A percentile compares a stretch with the other conserved stretches of the same genome.
Evolutionary conservation across 202 grass and related monocot genomes (phyloP).

Genomic region (Miscanthus sacchariflorus): DNA sequence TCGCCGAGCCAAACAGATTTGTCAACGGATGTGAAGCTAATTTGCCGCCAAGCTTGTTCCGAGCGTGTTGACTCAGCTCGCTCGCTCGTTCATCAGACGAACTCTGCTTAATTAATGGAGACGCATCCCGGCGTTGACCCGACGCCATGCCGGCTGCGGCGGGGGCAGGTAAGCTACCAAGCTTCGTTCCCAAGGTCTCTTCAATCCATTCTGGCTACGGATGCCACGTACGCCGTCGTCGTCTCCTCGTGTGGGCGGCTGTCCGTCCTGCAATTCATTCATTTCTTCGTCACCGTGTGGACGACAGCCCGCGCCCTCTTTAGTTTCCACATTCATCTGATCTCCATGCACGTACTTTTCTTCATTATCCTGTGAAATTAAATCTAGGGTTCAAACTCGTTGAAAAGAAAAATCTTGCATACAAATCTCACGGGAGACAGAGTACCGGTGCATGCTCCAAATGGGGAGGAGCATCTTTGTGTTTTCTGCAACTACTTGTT

Average conservation of each 20-base stretch:
- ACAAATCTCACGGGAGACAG: neutral
- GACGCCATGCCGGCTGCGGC: neutral
- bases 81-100: neutral
- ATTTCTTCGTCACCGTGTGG: conserved; percentile 4
- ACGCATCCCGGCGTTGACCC: conserved; percentile 26
- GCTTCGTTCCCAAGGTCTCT: neutral
- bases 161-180: conserved; percentile 29
- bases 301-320: neutral
- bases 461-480: neutral
- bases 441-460: no score
- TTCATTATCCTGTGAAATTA: neutral
- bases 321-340: neutral
- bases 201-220: neutral
- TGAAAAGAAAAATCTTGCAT: neutral
- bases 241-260: neutral
- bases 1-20: neutral
- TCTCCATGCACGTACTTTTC: neutral
- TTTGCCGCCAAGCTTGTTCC: neutral
- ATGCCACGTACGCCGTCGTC: neutral
- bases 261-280: neutral
- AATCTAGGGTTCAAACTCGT: neutral
- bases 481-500: neutral
- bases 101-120: neutral
- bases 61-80: neutral
- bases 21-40: conserved; percentile 14